A percentile compares a stretch with the other conserved stretches of the same genome.
phyloP scores from a whole-genome alignment of 192 early-diverging fungal genomes.

The Spizellomyces punctatus region DNA sequence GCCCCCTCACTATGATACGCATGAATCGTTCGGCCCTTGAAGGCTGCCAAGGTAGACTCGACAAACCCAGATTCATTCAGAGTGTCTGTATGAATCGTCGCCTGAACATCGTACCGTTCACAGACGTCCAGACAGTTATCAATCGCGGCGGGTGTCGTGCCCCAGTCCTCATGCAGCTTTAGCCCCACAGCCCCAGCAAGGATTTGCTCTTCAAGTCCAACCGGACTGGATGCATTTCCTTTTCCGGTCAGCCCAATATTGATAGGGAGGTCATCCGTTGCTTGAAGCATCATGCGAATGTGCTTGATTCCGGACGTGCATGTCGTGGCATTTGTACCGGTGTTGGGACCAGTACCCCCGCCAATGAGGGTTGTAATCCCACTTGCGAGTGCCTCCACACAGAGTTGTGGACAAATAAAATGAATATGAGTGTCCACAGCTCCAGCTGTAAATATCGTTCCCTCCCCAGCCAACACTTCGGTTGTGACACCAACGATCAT shows the following conservation, averaged over 20 bases:
- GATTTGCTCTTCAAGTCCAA: constrained; percentile 81
- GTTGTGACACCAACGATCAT: constrained; percentile 89
- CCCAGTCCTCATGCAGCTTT: constrained; percentile 50
- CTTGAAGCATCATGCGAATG: constrained; percentile 86
- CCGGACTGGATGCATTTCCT: constrained; percentile 74
- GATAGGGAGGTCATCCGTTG: constrained; percentile 86
- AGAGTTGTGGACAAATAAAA: constrained; percentile 92
- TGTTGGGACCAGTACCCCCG: constrained; percentile 84
- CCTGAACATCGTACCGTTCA: constrained; percentile 82
- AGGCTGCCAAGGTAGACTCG: constrained; percentile 84
- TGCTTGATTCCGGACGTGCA: constrained; percentile 86
- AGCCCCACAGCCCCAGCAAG: constrained; percentile 85
- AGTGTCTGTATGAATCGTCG: constrained; percentile 96
- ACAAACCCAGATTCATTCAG: constrained; percentile 98
- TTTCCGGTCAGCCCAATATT: constrained; percentile 97
- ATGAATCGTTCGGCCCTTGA: constrained; percentile 90
- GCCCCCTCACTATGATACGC: constrained; percentile 97
- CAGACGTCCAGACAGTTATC: constrained; percentile 84
- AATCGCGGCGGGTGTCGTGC: constrained; percentile 92
- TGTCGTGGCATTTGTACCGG: constrained; percentile 94
- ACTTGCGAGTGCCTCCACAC: constrained; percentile 63
- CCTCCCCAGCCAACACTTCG: constrained; percentile 91
- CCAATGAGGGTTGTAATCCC: constrained; percentile 41
- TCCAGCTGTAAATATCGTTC: constrained; percentile 90
- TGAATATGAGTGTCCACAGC: constrained; percentile 95